Conservation (phyloP, 192 early-diverging fungal species). For the Coemansia sp. region DNA sequence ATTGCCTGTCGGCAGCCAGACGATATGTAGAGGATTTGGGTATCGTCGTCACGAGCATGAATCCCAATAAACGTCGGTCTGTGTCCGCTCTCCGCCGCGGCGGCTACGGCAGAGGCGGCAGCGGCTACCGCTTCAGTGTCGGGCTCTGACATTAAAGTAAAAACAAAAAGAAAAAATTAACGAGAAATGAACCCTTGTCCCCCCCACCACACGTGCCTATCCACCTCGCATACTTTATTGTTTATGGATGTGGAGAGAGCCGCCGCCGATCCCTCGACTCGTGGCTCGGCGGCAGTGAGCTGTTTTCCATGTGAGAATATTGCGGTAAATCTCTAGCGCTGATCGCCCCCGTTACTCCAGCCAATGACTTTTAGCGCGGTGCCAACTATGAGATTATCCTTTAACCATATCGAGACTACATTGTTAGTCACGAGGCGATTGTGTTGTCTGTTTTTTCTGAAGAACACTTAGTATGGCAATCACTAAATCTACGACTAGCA, state of each 20-base stretch:
- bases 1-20: constrained; percentile 38
- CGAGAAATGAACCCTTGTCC: background rate
- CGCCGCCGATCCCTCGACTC: too few species aligned
- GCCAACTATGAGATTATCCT: background rate
- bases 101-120: background rate
- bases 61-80: constrained; percentile 40
- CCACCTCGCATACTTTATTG: too few species aligned
- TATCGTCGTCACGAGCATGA: constrained; percentile 32
- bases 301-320: too few species aligned
- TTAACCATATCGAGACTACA: background rate
- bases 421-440: background rate
- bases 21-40: constrained; percentile 45
- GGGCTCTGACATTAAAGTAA: background rate
- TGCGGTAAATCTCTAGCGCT: too few species aligned
- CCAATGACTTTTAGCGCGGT: background rate
- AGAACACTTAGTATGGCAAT: background rate
- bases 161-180: background rate
- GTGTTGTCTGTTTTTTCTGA: background rate
- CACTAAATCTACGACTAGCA: background rate
- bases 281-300: too few species aligned
- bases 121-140: background rate
- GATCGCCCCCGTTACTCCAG: background rate
- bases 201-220: too few species aligned
- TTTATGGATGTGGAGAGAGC: too few species aligned
- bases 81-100: constrained; percentile 1